These are phyloP conservation scores for Hibiscus trionum DNA, from an alignment of 345 rosid species.

Conservation along the genomic window DNA sequence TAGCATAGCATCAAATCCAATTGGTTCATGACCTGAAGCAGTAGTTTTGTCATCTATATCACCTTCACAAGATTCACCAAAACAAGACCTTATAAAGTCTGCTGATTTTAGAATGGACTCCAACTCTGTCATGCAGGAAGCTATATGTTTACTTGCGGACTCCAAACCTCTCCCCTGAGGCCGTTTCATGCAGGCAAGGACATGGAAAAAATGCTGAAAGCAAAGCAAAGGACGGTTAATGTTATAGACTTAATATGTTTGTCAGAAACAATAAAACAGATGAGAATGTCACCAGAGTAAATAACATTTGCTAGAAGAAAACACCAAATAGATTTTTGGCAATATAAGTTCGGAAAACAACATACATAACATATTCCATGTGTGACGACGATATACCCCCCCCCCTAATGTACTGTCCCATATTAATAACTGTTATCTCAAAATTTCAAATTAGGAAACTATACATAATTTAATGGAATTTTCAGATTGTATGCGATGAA, in stretches of 20 bases:
- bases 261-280: neutral
- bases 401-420: neutral
- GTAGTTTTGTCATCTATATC: constrained; percentile 66
- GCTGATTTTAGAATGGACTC: constrained; percentile 46
- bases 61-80: constrained; percentile 27
- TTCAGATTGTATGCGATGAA: neutral
- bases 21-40: constrained; percentile 66
- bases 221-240: constrained; percentile 16
- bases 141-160: constrained; percentile 85
- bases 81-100: constrained; percentile 38
- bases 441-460: neutral
- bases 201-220: constrained; percentile 86
- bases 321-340: neutral
- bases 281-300: too few species aligned
- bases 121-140: constrained; percentile 73
- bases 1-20: constrained; percentile 89
- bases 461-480: neutral
- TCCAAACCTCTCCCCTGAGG: constrained; percentile 95
- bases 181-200: constrained; percentile 73
- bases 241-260: neutral
- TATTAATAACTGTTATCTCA: neutral
- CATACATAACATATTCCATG: neutral
- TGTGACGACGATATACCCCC: neutral
- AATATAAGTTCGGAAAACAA: neutral
- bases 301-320: neutral